These are phyloP conservation scores for Rhizopogon vinicolor DNA, from an alignment of 768 basidiomycete species.

Conservation along the genomic window DNA sequence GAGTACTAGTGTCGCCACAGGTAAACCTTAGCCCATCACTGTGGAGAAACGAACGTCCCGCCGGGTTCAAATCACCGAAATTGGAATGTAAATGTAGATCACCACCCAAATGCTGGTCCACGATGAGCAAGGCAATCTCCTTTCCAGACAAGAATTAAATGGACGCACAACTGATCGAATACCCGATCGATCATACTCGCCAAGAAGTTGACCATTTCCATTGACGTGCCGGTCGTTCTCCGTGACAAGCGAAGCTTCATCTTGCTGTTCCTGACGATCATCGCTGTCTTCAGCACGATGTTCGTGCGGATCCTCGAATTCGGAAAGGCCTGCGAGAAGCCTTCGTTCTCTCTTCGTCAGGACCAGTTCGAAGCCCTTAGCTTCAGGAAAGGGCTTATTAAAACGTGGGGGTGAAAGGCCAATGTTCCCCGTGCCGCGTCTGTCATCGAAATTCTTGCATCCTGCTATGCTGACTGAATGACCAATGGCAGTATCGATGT, in stretches of 20 bases:
- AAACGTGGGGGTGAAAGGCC: conserved; percentile 20
- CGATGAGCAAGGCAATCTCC: too few relatives aligned
- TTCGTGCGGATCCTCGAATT: background rate
- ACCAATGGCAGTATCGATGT: background rate
- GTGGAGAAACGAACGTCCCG: too few relatives aligned
- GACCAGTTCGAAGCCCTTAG: conserved; percentile 12
- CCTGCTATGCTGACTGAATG: background rate
- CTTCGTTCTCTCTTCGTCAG: conserved; percentile 22
- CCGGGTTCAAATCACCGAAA: too few relatives aligned
- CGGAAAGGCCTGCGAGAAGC: conserved; percentile 7
- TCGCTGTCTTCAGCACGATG: background rate
- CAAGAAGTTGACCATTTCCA: background rate
- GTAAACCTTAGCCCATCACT: too few relatives aligned
- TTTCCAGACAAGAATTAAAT: too few relatives aligned
- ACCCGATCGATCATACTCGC: background rate
- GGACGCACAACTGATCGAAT: too few relatives aligned
- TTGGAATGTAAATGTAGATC: too few relatives aligned
- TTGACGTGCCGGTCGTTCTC: background rate
- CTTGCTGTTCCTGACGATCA: background rate
- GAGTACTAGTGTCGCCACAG: too few relatives aligned
- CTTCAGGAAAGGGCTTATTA: background rate
- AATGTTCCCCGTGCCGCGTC: conserved; percentile 17
- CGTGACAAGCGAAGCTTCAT: background rate
- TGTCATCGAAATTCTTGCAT: conserved; percentile 1
- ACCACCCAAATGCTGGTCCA: too few relatives aligned